Percentiles rank a stretch among this genome's conserved stretches.
phyloP scores from a whole-genome alignment of 345 rosid species.

The Lepidium didymum region DNA sequence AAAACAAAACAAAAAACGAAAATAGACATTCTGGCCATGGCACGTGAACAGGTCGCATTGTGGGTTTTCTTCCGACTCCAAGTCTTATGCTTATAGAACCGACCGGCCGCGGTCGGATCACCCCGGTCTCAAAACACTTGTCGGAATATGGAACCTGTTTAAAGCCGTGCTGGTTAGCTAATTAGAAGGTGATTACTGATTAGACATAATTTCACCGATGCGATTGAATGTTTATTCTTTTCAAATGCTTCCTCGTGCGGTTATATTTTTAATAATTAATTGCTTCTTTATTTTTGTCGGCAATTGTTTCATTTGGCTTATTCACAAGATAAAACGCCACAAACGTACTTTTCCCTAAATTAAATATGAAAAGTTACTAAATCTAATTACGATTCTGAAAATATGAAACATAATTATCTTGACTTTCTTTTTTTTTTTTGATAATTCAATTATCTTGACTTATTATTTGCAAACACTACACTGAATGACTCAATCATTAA shows the following conservation, averaged over 20 bases:
- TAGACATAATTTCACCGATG: not conserved
- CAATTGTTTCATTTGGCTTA: not conserved
- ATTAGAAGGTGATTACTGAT: conserved; percentile 1
- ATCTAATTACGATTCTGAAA: not conserved
- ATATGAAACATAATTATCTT: not conserved
- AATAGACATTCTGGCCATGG: too few species aligned
- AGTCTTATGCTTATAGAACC: not conserved
- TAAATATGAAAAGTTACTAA: not conserved
- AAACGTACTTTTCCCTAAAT: not conserved
- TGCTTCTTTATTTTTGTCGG: not conserved
- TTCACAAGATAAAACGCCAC: not conserved
- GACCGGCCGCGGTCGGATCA: not conserved
- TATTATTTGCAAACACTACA: too few species aligned
- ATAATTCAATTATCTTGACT: too few species aligned
- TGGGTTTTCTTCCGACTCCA: not conserved
- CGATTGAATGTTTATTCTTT: not conserved
- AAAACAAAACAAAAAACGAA: too few species aligned
- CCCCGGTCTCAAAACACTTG: not conserved
- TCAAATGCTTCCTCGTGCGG: conserved; percentile 1
- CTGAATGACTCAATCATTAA: too few species aligned
- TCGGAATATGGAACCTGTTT: not conserved
- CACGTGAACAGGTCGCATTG: too few species aligned
- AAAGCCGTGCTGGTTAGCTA: not conserved
- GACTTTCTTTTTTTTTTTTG: too few species aligned
- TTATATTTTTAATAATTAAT: not conserved